These are phyloP conservation scores for Grosmannia huntii DNA, from an alignment of 2,329 filamentous ascomycete genomes.

Conservation along the genomic window DNA sequence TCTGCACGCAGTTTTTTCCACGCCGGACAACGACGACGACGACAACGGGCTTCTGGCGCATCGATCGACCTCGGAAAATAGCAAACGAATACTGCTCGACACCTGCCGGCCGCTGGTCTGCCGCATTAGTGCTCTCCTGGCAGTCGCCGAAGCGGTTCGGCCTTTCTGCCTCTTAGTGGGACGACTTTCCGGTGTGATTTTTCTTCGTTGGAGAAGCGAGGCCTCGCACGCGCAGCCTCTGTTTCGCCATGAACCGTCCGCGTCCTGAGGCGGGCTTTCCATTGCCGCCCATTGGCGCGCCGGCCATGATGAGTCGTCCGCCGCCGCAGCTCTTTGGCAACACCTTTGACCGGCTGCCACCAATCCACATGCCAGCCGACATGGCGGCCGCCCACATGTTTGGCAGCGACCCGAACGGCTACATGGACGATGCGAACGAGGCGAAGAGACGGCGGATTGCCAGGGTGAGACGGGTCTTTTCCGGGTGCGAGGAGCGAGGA, in stretches of 20 bases:
- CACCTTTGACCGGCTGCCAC: conserved; percentile 44
- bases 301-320: conserved; percentile 51
- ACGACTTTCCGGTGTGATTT: background rate
- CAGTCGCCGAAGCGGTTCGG: background rate
- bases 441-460: conserved; percentile 83
- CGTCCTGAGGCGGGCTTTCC: conserved; percentile 39
- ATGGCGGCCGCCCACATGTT: conserved; percentile 44
- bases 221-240: background rate
- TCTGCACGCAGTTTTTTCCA: background rate
- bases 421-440: conserved; percentile 59
- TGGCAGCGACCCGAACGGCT: conserved; percentile 34
- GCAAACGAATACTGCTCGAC: background rate
- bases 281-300: conserved; percentile 40
- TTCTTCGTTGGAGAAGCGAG: background rate
- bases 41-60: background rate
- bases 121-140: background rate
- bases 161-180: background rate
- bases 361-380: conserved; percentile 44
- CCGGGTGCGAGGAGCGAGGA: background rate
- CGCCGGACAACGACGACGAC: background rate
- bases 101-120: background rate
- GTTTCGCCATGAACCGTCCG: conserved; percentile 35
- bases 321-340: conserved; percentile 62
- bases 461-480: conserved; percentile 45
- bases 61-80: background rate